phyloP scores from a whole-genome alignment of 1,284 basidiomycete genomes.

The Rhodotorula sp. region DNA sequence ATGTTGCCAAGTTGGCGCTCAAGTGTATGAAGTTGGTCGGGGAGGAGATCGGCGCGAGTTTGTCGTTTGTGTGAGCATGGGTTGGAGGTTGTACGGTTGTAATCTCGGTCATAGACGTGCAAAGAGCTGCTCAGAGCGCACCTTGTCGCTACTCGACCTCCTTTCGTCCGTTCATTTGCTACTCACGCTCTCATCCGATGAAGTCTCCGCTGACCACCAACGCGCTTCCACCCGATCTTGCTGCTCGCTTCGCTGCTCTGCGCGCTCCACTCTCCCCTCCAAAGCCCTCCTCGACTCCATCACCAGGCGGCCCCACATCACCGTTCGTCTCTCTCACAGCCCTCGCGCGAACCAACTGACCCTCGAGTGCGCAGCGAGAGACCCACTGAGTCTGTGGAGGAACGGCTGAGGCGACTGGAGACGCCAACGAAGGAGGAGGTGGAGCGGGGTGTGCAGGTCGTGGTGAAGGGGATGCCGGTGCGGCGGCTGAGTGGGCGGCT shows the following conservation, averaged over 20 bases:
- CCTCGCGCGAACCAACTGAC: neutral
- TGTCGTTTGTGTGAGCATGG: too few species aligned
- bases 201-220: neutral
- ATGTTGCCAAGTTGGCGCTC: too few species aligned
- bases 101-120: too few species aligned
- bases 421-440: neutral
- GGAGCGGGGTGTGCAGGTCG: neutral
- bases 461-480: neutral
- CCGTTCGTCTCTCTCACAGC: neutral
- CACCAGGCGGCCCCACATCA: neutral
- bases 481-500: neutral
- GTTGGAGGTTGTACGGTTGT: too few species aligned
- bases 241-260: slow-evolving; percentile 14
- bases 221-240: neutral
- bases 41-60: too few species aligned
- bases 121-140: too few species aligned
- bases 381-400: neutral
- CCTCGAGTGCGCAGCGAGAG: too few species aligned
- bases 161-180: neutral
- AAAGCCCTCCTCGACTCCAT: neutral
- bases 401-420: neutral
- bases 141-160: too few species aligned
- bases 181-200: neutral
- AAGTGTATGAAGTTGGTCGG: too few species aligned
- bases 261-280: neutral